Conservation (phyloP, 208 protist species). For the Angomonas deanei region DNA sequence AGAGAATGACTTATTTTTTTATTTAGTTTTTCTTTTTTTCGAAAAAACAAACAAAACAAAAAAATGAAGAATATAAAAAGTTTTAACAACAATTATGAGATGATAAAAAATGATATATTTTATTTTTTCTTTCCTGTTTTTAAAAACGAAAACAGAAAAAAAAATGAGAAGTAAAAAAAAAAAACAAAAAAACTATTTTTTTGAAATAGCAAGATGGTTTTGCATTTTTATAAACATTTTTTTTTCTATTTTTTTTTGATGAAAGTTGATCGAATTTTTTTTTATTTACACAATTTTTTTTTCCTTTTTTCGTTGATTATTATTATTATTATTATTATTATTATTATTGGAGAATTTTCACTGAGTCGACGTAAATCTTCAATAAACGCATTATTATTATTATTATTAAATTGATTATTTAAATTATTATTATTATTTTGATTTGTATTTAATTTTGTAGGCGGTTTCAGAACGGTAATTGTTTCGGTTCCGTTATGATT, state of each 20-base stretch:
- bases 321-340: neutral
- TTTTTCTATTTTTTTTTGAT: neutral
- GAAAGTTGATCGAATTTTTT: neutral
- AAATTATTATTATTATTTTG: neutral
- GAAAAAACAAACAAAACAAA: neutral
- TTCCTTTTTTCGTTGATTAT: neutral
- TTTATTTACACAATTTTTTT: neutral
- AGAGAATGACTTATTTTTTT: too few species aligned
- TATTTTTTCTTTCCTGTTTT: slow-evolving; percentile 8
- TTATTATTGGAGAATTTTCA: too few species aligned
- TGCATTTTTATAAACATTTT: neutral
- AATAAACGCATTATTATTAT: neutral
- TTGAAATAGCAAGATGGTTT: neutral
- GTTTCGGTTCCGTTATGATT: neutral
- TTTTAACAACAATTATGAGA: neutral
- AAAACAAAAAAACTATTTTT: neutral
- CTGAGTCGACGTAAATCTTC: too few species aligned
- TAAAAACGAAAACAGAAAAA: slow-evolving; percentile 7
- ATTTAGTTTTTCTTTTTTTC: too few species aligned
- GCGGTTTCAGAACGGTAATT: neutral
- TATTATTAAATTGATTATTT: neutral
- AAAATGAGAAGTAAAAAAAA: slow-evolving; percentile 8
- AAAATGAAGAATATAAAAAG: neutral
- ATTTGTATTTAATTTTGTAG: neutral
- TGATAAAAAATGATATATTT: slow-evolving; percentile 9